Evolutionary conservation across 1,139 yeast species (phyloP).

Genomic region (Eremothecium sinecaudum): DNA sequence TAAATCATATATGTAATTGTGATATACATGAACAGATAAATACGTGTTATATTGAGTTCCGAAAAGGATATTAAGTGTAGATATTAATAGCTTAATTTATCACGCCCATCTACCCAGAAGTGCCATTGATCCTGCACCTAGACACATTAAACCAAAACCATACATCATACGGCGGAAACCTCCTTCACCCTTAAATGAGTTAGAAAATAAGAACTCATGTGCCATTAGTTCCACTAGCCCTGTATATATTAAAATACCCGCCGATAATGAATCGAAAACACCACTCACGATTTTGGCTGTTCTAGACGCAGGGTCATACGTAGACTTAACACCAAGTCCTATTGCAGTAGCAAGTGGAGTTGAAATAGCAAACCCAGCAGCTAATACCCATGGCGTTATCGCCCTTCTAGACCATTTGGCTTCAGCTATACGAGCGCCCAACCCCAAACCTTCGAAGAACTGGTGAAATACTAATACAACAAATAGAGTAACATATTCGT

Average conservation of each 20-base stretch:
- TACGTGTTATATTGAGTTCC: no score
- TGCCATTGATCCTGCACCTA: slow-evolving; percentile 81
- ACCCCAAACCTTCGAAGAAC: slow-evolving; percentile 85
- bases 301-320: slow-evolving; percentile 58
- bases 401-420: slow-evolving; percentile 48
- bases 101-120: slow-evolving; percentile 84
- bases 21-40: no score
- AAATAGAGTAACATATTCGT: slow-evolving; percentile 67
- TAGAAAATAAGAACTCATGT: slow-evolving; percentile 70
- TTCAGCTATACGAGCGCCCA: slow-evolving; percentile 76
- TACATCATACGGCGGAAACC: slow-evolving; percentile 32
- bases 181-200: slow-evolving; percentile 44
- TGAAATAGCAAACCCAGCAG: slow-evolving; percentile 54
- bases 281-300: slow-evolving; percentile 66
- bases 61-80: no score
- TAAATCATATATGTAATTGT: no score
- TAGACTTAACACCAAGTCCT: slow-evolving; percentile 70
- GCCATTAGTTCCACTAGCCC: slow-evolving; percentile 85
- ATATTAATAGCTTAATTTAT: no score
- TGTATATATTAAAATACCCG: slow-evolving; percentile 79
- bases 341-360: slow-evolving; percentile 81
- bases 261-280: slow-evolving; percentile 69
- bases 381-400: slow-evolving; percentile 52
- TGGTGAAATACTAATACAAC: slow-evolving; percentile 84
- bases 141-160: slow-evolving; percentile 39